Conservation (phyloP, 371 early-diverging fungal genomes). For the Rhizopus arrhizus region DNA sequence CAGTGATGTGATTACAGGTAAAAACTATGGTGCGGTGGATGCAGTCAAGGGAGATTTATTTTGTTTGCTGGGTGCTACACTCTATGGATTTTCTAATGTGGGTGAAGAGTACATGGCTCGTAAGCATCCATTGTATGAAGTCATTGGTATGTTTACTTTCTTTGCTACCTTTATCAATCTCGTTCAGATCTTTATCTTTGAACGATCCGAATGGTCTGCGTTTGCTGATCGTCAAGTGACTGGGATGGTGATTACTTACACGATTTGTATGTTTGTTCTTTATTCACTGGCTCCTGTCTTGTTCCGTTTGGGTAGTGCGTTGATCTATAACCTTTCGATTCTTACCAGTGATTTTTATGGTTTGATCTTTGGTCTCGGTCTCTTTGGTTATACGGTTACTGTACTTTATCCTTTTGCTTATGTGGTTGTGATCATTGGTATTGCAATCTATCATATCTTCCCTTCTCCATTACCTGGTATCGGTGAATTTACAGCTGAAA, state of each 20-base stretch:
- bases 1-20: constrained; percentile 58
- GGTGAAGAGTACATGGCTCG: constrained; percentile 69
- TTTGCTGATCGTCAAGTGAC: constrained; percentile 28
- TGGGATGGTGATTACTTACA: constrained; percentile 62
- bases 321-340: constrained; percentile 74
- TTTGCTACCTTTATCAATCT: constrained; percentile 71
- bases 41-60: constrained; percentile 70
- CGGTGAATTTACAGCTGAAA: constrained; percentile 23
- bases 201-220: constrained; percentile 47
- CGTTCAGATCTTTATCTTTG: constrained; percentile 67
- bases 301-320: constrained; percentile 67
- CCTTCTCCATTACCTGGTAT: constrained; percentile 46
- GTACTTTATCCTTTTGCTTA: constrained; percentile 66
- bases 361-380: constrained; percentile 66
- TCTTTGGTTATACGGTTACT: constrained; percentile 59
- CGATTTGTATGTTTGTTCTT: constrained; percentile 65
- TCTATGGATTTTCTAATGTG: constrained; percentile 73
- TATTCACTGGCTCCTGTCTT: constrained; percentile 73
- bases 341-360: constrained; percentile 77
- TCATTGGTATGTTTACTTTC: constrained; percentile 69
- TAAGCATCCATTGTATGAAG: constrained; percentile 68
- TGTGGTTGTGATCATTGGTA: constrained; percentile 59
- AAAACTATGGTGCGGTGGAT: constrained; percentile 50
- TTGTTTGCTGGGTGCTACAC: constrained; percentile 68
- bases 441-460: constrained; percentile 62